phyloP scores from a whole-genome alignment of 2,329 filamentous ascomycete species.

The Exserohilum rostratum region DNA sequence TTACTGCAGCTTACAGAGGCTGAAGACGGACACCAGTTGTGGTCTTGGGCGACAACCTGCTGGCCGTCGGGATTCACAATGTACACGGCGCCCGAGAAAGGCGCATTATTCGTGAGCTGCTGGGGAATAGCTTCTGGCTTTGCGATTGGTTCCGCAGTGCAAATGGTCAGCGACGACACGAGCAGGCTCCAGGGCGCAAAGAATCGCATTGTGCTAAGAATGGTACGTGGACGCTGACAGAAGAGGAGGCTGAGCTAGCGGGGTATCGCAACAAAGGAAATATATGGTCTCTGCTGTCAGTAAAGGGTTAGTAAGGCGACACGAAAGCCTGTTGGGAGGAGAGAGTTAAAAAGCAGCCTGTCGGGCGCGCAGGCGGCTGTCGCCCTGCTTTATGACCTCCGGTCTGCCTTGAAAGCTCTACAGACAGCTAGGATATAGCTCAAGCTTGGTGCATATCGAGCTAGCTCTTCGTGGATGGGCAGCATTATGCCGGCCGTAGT shows the following conservation, averaged over 20 bases:
- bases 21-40: slow-evolving; percentile 42
- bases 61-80: slow-evolving; percentile 44
- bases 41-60: slow-evolving; percentile 41
- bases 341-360: slow-evolving; percentile 15
- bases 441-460: slow-evolving; percentile 33
- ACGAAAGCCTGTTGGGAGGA: slow-evolving; percentile 11
- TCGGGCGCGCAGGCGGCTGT: slow-evolving; percentile 21
- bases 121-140: slow-evolving; percentile 37
- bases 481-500: slow-evolving; percentile 26
- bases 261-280: neutral
- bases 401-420: slow-evolving; percentile 28
- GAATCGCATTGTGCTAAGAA: slow-evolving; percentile 24
- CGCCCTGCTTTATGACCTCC: slow-evolving; percentile 34
- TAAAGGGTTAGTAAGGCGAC: slow-evolving; percentile 18
- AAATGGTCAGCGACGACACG: slow-evolving; percentile 20
- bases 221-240: slow-evolving; percentile 1
- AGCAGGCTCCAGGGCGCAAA: slow-evolving; percentile 16
- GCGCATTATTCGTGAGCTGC: slow-evolving; percentile 44
- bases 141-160: slow-evolving; percentile 33
- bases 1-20: slow-evolving; percentile 51
- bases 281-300: slow-evolving; percentile 5
- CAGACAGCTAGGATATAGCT: slow-evolving; percentile 32
- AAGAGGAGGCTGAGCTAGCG: neutral
- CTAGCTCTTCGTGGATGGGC: slow-evolving; percentile 39
- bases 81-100: slow-evolving; percentile 50